Percentiles rank a stretch among this genome's conserved stretches.
Evolutionary conservation across 371 early-diverging fungal genomes (phyloP).

Genomic region (Thermomucor indicae-seudaticae): DNA sequence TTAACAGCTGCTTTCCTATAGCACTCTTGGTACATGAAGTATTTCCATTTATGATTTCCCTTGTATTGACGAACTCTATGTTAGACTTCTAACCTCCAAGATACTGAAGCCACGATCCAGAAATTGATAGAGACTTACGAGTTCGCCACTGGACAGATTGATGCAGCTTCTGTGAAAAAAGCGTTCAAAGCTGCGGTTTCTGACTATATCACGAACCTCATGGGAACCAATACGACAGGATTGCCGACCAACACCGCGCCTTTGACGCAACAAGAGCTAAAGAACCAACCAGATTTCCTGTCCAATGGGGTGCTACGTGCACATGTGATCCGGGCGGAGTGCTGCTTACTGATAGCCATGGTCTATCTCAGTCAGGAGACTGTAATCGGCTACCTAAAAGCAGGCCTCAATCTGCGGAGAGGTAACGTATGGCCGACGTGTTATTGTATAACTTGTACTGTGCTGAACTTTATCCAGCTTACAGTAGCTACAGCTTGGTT

Average conservation of each 20-base stretch:
- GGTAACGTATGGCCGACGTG: slow-evolving; percentile 28
- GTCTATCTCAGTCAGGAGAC: slow-evolving; percentile 59
- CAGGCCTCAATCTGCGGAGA: slow-evolving; percentile 57
- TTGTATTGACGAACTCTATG: background rate
- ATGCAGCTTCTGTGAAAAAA: slow-evolving; percentile 42
- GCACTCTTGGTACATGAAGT: background rate
- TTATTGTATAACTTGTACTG: background rate
- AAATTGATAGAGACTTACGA: slow-evolving; percentile 40
- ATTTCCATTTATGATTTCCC: background rate
- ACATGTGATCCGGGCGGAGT: slow-evolving; percentile 56
- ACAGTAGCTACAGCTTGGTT: slow-evolving; percentile 40
- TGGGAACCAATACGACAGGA: slow-evolving; percentile 30
- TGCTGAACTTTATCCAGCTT: slow-evolving; percentile 17
- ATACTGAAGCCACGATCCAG: slow-evolving; percentile 44
- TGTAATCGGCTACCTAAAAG: slow-evolving; percentile 51
- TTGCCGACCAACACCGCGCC: slow-evolving; percentile 32
- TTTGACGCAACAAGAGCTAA: slow-evolving; percentile 18
- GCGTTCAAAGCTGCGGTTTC: slow-evolving; percentile 32
- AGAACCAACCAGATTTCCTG: slow-evolving; percentile 23
- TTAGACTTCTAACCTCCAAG: slow-evolving; percentile 50
- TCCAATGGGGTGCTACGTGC: slow-evolving; percentile 58
- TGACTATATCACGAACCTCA: slow-evolving; percentile 31
- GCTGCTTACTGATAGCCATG: slow-evolving; percentile 49
- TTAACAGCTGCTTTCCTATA: background rate
- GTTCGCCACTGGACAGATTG: slow-evolving; percentile 47